Conservation (phyloP, 169 alveolate species). For the Plasmodium ovale region DNA sequence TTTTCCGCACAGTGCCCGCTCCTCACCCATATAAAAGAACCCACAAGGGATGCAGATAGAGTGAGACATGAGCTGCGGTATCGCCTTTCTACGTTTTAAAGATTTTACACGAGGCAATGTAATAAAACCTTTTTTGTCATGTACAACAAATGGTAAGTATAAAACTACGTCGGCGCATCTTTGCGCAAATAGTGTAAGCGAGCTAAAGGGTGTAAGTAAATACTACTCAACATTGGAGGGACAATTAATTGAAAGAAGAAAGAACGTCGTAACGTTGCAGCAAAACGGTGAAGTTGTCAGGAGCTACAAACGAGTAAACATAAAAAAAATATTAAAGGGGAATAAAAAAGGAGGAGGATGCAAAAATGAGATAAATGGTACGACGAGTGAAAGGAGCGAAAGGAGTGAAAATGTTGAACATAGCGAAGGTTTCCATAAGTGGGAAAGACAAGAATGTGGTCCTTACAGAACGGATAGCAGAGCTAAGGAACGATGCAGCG, state of each 20-base stretch:
- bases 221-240: constrained; percentile 1
- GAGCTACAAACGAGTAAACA: constrained; percentile 59
- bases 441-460: neutral
- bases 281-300: constrained; percentile 10
- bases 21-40: neutral
- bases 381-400: neutral
- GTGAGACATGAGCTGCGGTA: constrained; percentile 45
- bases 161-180: neutral
- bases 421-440: neutral
- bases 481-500: too few species aligned
- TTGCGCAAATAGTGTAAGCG: neutral
- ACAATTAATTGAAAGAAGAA: constrained; percentile 35
- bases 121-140: neutral
- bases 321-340: constrained; percentile 65
- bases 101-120: constrained; percentile 8
- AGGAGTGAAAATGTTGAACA: neutral
- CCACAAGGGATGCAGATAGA: neutral
- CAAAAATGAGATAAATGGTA: neutral
- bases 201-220: neutral
- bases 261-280: constrained; percentile 7
- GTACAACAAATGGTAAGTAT: neutral
- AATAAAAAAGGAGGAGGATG: neutral
- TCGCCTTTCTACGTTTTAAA: constrained; percentile 2
- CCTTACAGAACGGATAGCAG: too few species aligned
- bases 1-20: neutral